Evolutionary conservation across 1,284 basidiomycete species (phyloP), one percentile per base, ranked within the genome.

Genomic region (Coniferiporia weirii): DNA sequence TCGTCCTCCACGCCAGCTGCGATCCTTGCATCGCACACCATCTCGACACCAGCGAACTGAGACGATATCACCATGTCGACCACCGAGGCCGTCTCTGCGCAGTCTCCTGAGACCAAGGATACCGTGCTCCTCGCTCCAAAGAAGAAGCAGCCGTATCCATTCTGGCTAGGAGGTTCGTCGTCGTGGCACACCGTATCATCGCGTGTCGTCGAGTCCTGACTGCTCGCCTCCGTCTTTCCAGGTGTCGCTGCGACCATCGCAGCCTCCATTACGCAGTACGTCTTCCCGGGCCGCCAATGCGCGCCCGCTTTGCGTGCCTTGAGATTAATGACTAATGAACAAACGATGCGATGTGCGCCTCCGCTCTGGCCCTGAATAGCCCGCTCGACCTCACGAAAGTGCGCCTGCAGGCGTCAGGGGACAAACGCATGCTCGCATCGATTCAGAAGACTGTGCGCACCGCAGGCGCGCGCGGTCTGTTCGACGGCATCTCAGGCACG

Each of bases 361-460:
- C 20, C 27, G 17, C 17, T 4, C 53, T 38, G 22, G n/a, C 47
- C 47, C 44, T 38, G n/a, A 45, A 15, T 64, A 78, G 81, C 71
- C 92, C 93, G 9, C 77, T 95, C 51, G 92, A 95, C 75, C 78
- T 95, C 57, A 94, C 91, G 32, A 94, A 93, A 78, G 92, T 90
- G 65, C 82, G 91, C 52, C 76, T 94, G 62, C 92, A 94, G 73
- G 91, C 91, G 7, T 89, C 89, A 1, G 89, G 89, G 47, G 91
- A 94, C 75, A 93, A 92, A 73, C 80, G 87, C 52, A 93, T 94
- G 91, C 74, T 93, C 68, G 74, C 82, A 68, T 88, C 84, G 65
- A 76, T 94, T 1, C 77, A 78, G 72, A 92, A 92, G 79, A 94
- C 92, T 0, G 76, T 87, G 57, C 75, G 78, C 68, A 86, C 86